phyloP scores from a whole-genome alignment of 345 rosid species.

The Carallia pectinifolia region DNA sequence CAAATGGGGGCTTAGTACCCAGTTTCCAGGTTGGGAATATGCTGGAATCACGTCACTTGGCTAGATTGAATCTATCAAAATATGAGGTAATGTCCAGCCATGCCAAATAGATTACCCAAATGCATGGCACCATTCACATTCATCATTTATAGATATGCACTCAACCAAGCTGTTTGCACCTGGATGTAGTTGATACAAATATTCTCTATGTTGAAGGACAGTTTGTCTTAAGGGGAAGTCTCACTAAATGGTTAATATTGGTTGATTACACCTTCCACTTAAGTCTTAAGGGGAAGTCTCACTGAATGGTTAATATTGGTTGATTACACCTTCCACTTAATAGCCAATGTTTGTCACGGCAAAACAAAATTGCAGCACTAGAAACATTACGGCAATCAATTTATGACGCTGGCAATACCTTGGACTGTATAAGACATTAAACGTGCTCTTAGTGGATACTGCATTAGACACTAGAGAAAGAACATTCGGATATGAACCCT shows the following conservation, averaged over 20 bases:
- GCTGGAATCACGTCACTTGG: too few relatives aligned
- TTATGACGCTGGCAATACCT: slow-evolving; percentile 43
- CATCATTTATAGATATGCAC: neutral
- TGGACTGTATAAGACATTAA: slow-evolving; percentile 80
- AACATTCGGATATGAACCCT: slow-evolving; percentile 44
- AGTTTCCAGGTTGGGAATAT: too few relatives aligned
- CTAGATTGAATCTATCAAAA: neutral
- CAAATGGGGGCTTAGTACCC: too few relatives aligned
- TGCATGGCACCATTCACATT: too few relatives aligned
- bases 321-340: neutral
- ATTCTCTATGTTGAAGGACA: neutral
- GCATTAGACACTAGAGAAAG: slow-evolving; percentile 72
- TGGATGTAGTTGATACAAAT: neutral
- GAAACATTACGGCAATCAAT: neutral
- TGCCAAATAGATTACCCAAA: too few relatives aligned
- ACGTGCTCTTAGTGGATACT: slow-evolving; percentile 56
- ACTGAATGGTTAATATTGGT: neutral
- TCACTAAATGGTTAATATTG: neutral
- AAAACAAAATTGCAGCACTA: neutral
- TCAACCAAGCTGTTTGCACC: neutral
- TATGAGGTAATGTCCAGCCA: neutral
- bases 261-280: neutral
- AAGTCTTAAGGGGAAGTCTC: neutral
- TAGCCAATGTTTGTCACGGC: neutral
- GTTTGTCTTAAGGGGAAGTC: neutral